phyloP scores from a whole-genome alignment of 768 basidiomycete species.

The Leccinellum rugosiceps region DNA sequence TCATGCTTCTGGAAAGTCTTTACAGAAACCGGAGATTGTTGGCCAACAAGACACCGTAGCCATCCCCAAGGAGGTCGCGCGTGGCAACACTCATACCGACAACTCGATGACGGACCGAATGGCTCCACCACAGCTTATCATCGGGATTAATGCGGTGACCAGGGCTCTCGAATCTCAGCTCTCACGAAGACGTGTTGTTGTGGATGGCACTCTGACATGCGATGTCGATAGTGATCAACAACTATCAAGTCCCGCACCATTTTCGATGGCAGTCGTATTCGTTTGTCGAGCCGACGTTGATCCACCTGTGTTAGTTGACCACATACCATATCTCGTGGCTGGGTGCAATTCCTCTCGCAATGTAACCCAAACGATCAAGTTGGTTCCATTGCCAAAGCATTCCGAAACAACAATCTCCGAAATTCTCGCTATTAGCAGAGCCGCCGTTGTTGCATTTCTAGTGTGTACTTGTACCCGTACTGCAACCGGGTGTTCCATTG shows the following conservation, averaged over 20 bases:
- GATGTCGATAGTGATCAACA: background rate
- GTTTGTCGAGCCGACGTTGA: slow-evolving; percentile 76
- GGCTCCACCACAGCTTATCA: slow-evolving; percentile 39
- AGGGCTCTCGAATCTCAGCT: slow-evolving; percentile 64
- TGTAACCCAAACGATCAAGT: slow-evolving; percentile 40
- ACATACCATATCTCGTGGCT: slow-evolving; percentile 75
- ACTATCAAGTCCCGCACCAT: background rate
- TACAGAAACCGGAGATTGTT: background rate
- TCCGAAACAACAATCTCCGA: slow-evolving; percentile 61
- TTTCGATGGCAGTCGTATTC: slow-evolving; percentile 45
- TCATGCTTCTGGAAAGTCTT: slow-evolving; percentile 14
- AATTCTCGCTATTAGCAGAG: slow-evolving; percentile 62
- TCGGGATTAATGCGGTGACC: slow-evolving; percentile 83
- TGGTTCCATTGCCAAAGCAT: slow-evolving; percentile 64
- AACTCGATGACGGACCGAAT: background rate
- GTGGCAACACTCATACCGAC: background rate
- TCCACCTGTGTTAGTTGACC: slow-evolving; percentile 66
- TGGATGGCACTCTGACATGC: background rate
- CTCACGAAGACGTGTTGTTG: slow-evolving; percentile 19
- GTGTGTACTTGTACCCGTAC: slow-evolving; percentile 43
- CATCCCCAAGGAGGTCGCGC: slow-evolving; percentile 17
- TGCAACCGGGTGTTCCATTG: background rate
- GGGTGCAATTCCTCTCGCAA: slow-evolving; percentile 56
- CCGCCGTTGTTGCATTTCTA: slow-evolving; percentile 62
- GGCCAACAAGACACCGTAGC: slow-evolving; percentile 23